Percentiles rank a stretch among this genome's conserved stretches.
phyloP scores from a whole-genome alignment of 768 basidiomycete genomes.

The Leucosporidium scottii region DNA sequence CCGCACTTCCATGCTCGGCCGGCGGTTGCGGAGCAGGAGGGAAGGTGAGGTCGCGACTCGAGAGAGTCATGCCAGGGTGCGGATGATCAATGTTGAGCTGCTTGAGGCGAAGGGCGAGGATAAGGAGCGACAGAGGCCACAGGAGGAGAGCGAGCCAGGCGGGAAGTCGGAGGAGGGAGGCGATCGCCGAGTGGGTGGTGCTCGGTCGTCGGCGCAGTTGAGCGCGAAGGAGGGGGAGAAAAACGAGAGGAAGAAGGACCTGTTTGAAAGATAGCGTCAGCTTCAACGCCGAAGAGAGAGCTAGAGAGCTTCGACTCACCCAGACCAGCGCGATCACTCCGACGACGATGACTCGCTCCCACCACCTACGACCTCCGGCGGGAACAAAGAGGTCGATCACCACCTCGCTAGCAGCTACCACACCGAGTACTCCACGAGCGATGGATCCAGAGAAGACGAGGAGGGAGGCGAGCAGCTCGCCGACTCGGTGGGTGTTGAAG shows the following conservation, averaged over 20 bases:
- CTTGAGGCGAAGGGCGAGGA: slow-evolving; percentile 34
- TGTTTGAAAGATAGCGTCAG: background rate
- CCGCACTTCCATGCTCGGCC: background rate
- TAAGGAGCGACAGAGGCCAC: slow-evolving; percentile 35
- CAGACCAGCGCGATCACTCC: slow-evolving; percentile 8
- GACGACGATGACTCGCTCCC: slow-evolving; percentile 15
- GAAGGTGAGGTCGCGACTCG: background rate
- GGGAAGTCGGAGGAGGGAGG: slow-evolving; percentile 13
- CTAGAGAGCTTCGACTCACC: slow-evolving; percentile 3
- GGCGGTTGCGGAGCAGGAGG: background rate
- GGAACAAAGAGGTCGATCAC: slow-evolving; percentile 21
- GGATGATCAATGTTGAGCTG: slow-evolving; percentile 4
- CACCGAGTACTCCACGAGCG: slow-evolving; percentile 21
- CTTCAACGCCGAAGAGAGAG: background rate
- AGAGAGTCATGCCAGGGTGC: background rate
- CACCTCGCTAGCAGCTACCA: slow-evolving; percentile 24
- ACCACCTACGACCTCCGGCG: background rate
- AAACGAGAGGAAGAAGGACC: slow-evolving; percentile 20
- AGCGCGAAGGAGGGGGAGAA: slow-evolving; percentile 13
- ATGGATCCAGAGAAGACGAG: slow-evolving; percentile 23
- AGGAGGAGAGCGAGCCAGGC: slow-evolving; percentile 15
- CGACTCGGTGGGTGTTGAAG: slow-evolving; percentile 24
- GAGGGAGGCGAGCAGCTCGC: slow-evolving; percentile 29
- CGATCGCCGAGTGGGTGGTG: slow-evolving; percentile 5
- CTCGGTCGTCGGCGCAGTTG: slow-evolving; percentile 3